These are phyloP conservation scores for Colletotrichum tropicale DNA, from an alignment of 2,329 filamentous ascomycete genomes.

Conservation along the genomic window DNA sequence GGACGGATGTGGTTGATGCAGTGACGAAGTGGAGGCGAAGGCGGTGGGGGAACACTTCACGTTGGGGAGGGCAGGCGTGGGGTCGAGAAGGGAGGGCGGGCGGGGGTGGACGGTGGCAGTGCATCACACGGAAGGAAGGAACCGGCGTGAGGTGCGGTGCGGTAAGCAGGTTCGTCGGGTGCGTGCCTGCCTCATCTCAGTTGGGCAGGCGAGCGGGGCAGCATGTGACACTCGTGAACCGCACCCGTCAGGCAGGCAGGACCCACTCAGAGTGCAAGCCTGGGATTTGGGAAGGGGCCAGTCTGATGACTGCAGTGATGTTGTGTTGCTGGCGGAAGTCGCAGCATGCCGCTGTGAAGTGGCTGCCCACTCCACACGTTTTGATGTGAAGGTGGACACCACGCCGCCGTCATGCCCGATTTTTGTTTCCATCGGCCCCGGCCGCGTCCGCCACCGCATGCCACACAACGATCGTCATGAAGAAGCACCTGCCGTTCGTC, in stretches of 20 bases:
- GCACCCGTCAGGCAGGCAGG: neutral
- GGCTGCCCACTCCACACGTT: neutral
- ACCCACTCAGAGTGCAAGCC: neutral
- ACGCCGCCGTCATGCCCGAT: neutral
- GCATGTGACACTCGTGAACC: neutral
- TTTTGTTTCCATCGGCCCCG: neutral
- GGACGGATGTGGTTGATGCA: neutral
- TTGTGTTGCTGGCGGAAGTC: neutral
- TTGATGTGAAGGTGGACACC: neutral
- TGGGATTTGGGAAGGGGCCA: neutral
- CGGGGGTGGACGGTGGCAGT: neutral
- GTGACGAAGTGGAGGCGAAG: neutral
- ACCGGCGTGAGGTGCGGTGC: neutral
- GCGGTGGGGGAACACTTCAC: neutral
- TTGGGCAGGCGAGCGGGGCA: neutral
- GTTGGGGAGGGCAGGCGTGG: neutral
- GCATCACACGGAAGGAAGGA: neutral
- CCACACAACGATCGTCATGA: too few species aligned
- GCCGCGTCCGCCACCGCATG: neutral
- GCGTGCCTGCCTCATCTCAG: neutral
- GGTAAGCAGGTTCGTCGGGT: neutral
- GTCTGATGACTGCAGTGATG: neutral
- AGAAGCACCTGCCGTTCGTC: too few species aligned
- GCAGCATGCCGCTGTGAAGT: neutral
- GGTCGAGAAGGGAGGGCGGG: too few species aligned